Evolutionary conservation across 1,284 basidiomycete species (phyloP), one percentile per base, ranked within the genome.

Genomic region (Ustilago shanxiensis): DNA sequence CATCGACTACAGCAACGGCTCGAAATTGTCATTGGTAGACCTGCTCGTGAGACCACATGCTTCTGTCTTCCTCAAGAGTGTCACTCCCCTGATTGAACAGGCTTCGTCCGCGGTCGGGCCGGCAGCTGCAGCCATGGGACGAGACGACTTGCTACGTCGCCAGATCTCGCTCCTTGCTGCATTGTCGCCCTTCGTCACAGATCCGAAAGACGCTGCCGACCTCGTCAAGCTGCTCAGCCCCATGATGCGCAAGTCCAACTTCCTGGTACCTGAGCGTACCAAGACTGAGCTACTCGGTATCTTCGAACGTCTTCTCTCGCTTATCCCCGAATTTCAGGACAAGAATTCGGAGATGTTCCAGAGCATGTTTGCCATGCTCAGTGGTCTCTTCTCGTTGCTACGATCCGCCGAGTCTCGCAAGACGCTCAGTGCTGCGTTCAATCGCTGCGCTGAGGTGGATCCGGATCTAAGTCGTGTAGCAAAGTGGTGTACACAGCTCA

Each of bases 241-340:
- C 0, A 89, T 98, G 65, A 88, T 99, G 37, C 91, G 91, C 59
- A 93, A 92, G 81, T 90, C 93, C 11, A 88, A 90, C 56, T 93
- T 91, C 81, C 86, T 91, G 9, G 90, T 98, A 0, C 90, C 93
- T 0, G 97, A 99, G 87, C 93, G 92, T 85, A 89, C 92, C 83
- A 98, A 98, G 88, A 89, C 91, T 45, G 91, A 97, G 84, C 88
- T 98, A 57, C 88, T 98, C 55, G 90, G 88, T 74, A 94, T 95
- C 73, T 87, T 97, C 35, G 89, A 89, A 60, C 89, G 90, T 57
- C 89, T 97, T 18, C 89, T 95, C 75, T 89, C 90, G n/a, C 89
- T 93, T 70, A 89, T 94, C 18, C 89, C 90, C 7, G 91, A 92
- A 14, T 89, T 94, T 60, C 65, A 63, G 22, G 76, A 83, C 45